Conservation (phyloP, 1,139 yeast genomes). For the Hyphopichia buzzinii region DNA sequence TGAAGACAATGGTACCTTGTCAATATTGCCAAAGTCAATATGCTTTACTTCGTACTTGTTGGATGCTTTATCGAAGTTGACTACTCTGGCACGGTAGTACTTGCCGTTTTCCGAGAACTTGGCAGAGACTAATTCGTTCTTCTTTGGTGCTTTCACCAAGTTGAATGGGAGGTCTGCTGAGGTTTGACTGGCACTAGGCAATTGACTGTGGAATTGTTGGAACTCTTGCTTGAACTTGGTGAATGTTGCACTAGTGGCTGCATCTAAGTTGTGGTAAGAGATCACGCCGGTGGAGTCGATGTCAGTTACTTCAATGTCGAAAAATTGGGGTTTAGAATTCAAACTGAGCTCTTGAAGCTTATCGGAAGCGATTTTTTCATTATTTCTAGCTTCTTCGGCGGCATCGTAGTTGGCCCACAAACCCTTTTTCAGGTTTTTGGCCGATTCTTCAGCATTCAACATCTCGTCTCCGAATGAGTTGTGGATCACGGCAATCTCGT, state of each 20-base stretch:
- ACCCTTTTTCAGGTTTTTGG: constrained; percentile 56
- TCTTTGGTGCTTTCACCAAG: constrained; percentile 46
- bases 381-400: constrained; percentile 22
- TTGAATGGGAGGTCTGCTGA: constrained; percentile 49
- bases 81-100: constrained; percentile 60
- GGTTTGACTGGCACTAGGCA: constrained; percentile 34
- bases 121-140: constrained; percentile 61
- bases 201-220: constrained; percentile 43
- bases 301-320: constrained; percentile 63
- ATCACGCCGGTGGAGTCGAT: constrained; percentile 48
- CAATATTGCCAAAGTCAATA: constrained; percentile 65
- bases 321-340: constrained; percentile 46
- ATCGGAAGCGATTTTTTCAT: constrained; percentile 16
- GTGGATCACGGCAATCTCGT: constrained; percentile 61
- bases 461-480: constrained; percentile 56
- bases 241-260: constrained; percentile 33
- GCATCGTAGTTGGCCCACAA: constrained; percentile 63
- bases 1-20: constrained; percentile 43
- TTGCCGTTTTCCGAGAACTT: constrained; percentile 52
- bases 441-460: constrained; percentile 60
- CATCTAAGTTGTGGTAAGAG: constrained; percentile 49
- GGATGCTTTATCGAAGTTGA: constrained; percentile 47
- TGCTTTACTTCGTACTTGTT: constrained; percentile 53
- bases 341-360: constrained; percentile 15
- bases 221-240: constrained; percentile 45